These are phyloP conservation scores for Aegilops sharonensis DNA, from an alignment of 176 grass and related monocot species.

Conservation along the genomic window DNA sequence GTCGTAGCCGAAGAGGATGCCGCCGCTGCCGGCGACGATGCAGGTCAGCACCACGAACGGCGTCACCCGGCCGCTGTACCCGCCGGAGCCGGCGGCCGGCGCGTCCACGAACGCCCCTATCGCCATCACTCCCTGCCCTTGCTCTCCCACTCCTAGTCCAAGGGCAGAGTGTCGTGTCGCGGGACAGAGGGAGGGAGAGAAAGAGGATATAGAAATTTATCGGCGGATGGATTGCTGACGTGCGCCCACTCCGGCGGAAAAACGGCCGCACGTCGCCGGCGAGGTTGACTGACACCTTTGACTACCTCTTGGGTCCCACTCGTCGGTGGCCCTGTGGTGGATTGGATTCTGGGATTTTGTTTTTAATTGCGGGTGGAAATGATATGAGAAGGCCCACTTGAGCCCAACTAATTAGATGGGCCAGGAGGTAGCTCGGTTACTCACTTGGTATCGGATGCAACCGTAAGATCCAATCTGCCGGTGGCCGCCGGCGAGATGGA, in stretches of 20 bases:
- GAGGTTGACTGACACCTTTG: not conserved
- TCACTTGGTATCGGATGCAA: not conserved
- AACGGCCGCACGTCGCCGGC: not conserved
- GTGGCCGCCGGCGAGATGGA: constrained; percentile 41
- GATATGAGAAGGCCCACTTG: not conserved
- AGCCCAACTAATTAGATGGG: not conserved
- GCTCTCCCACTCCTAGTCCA: not conserved
- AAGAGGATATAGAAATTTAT: constrained; percentile 8
- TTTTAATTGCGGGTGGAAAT: not conserved
- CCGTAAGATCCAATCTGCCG: constrained; percentile 12
- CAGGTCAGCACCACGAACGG: constrained; percentile 71
- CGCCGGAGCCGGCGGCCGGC: not conserved
- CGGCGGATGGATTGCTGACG: not conserved
- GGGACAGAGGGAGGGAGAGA: not conserved
- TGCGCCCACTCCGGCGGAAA: not conserved
- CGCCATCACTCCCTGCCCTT: constrained; percentile 34
- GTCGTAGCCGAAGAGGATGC: constrained; percentile 94
- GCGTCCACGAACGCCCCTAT: constrained; percentile 32
- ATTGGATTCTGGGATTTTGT: too few species aligned
- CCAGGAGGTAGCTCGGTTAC: not conserved
- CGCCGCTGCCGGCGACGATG: constrained; percentile 73
- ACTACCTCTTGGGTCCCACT: not conserved
- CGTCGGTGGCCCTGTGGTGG: not conserved
- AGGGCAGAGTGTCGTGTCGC: not conserved
- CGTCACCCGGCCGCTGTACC: constrained; percentile 68